A percentile compares a stretch with the other conserved stretches of the same genome.
phyloP scores from a whole-genome alignment of 2,329 filamentous ascomycete genomes.

The Trichophaea hybrida region DNA sequence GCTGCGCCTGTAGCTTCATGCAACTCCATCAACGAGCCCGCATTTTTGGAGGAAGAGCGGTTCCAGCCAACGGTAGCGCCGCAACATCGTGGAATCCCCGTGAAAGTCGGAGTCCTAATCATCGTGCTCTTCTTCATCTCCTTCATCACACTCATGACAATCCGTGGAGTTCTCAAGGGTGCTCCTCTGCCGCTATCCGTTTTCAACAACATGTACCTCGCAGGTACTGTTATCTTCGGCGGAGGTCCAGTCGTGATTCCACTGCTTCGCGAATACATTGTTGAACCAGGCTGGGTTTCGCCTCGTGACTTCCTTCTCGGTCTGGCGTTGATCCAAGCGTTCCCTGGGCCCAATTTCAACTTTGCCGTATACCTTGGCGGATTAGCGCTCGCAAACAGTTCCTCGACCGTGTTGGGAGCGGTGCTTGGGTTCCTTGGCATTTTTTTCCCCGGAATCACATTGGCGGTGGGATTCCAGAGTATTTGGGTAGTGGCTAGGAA shows the following conservation, averaged over 20 bases:
- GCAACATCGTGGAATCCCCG: constrained; percentile 29
- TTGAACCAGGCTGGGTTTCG: constrained; percentile 54
- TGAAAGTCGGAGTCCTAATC: constrained; percentile 40
- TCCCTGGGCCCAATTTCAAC: constrained; percentile 50
- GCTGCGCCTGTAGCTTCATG: neutral
- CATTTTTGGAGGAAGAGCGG: neutral
- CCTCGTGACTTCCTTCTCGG: constrained; percentile 58
- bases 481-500: constrained; percentile 41
- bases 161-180: constrained; percentile 34
- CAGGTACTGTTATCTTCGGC: constrained; percentile 51
- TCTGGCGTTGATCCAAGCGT: constrained; percentile 55
- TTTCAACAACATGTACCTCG: constrained; percentile 60
- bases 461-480: constrained; percentile 40
- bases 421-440: constrained; percentile 41
- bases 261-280: constrained; percentile 47
- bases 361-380: constrained; percentile 46
- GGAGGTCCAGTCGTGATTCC: constrained; percentile 53
- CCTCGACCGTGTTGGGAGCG: constrained; percentile 34
- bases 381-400: constrained; percentile 27
- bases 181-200: constrained; percentile 42
- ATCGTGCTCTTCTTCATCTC: constrained; percentile 30
- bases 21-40: neutral
- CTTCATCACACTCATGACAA: constrained; percentile 44
- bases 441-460: constrained; percentile 38
- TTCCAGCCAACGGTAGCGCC: neutral